A percentile compares a stretch with the other conserved stretches of the same genome.
These are phyloP conservation scores for Plasmopara viticola DNA, from an alignment of 352 stramenopile genomes.

Conservation along the genomic window DNA sequence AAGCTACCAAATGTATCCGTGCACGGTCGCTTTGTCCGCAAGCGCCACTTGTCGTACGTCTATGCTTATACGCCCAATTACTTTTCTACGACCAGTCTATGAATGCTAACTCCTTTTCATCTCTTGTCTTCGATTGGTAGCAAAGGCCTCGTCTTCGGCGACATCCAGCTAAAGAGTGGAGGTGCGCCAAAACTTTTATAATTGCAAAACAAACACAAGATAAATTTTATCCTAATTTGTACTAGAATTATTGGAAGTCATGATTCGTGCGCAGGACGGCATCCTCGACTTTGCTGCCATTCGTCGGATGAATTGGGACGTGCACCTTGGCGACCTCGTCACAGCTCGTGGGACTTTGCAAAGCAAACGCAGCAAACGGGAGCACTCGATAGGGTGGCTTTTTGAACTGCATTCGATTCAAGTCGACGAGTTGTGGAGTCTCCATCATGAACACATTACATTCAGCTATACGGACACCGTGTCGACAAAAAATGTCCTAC, in stretches of 20 bases:
- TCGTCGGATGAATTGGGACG: conserved; percentile 71
- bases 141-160: conserved; percentile 76
- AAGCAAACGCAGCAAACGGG: conserved; percentile 30
- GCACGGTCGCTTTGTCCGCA: conserved; percentile 65
- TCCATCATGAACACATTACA: conserved; percentile 35
- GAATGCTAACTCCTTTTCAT: not conserved
- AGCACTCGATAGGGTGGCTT: conserved; percentile 33
- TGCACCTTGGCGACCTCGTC: conserved; percentile 68
- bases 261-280: conserved; percentile 61
- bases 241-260: conserved; percentile 70
- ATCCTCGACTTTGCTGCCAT: conserved; percentile 54
- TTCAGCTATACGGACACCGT: conserved; percentile 42
- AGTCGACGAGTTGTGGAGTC: conserved; percentile 58
- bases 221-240: not conserved
- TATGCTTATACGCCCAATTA: not conserved
- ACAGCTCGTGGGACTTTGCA: conserved; percentile 35
- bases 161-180: conserved; percentile 63
- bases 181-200: conserved; percentile 21
- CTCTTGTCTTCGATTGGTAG: conserved; percentile 21
- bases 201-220: not conserved
- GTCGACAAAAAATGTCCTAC: conserved; percentile 1
- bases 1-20: conserved; percentile 26
- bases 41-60: conserved; percentile 78
- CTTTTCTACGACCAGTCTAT: not conserved
- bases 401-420: conserved; percentile 41